Percentiles rank a stretch among this genome's conserved stretches.
phyloP scores from a whole-genome alignment of 179 eudicot genomes.

The Amaranthus tricolor region DNA sequence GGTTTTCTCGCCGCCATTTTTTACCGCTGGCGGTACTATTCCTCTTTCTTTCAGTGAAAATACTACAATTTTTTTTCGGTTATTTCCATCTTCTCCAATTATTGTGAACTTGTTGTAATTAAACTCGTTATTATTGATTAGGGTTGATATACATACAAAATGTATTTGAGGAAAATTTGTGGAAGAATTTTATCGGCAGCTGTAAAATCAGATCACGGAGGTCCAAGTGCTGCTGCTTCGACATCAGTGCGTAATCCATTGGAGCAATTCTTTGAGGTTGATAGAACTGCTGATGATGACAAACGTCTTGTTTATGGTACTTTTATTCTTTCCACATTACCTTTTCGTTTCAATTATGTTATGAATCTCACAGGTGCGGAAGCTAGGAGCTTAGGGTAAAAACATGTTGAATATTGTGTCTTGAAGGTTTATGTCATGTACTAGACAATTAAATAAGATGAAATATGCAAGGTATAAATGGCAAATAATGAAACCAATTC shows the following conservation, averaged over 20 bases:
- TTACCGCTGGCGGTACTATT: too few relatives aligned
- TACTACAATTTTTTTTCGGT: neutral
- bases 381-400: neutral
- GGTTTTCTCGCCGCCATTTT: too few relatives aligned
- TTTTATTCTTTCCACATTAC: neutral
- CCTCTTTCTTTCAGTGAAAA: too few relatives aligned
- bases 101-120: neutral
- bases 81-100: neutral
- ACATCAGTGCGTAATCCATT: conserved; percentile 51
- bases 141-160: conserved; percentile 11
- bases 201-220: conserved; percentile 41
- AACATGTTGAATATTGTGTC: neutral
- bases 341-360: neutral
- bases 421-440: neutral
- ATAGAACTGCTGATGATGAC: conserved; percentile 60
- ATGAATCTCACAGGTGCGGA: neutral
- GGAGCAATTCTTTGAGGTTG: conserved; percentile 69
- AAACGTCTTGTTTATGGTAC: conserved; percentile 71
- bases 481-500: too few relatives aligned
- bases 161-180: conserved; percentile 47
- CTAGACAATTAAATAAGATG: too few relatives aligned
- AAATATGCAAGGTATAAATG: too few relatives aligned
- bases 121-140: neutral
- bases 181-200: conserved; percentile 64
- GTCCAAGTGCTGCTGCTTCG: conserved; percentile 42